Evolutionary conservation across 1,139 yeast genomes (phyloP), one percentile per base, ranked within the genome.

Genomic region (Wickerhamiella pararugosa): DNA sequence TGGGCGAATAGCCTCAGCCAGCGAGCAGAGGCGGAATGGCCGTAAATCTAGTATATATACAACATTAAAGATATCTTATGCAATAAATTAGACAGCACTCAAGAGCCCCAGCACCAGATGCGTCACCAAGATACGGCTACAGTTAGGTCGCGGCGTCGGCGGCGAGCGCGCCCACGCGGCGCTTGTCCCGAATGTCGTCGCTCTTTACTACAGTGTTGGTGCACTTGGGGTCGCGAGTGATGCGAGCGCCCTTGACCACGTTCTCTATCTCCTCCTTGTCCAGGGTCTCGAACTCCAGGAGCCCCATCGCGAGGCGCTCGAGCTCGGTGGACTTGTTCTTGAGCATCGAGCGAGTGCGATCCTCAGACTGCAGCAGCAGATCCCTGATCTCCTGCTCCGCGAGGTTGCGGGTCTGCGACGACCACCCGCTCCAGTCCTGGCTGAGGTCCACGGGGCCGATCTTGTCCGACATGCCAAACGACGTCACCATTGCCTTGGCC

Each of bases 401-500:
- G 60, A 77, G 67, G 57, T 84, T 92, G 49, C 93, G 72, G 41
- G 93, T 73, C 50, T 76, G 75, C 8, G 87, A 82, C 1, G 96
- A 83, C 98, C 97, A 90, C 44, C 81, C 75, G 51, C 78, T 86
- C 96, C 96, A 87, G 57, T 80, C 78, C 55, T 84, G 65, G 44
- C 87, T 73, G 40, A 90, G 69, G 56, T 76, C 76, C 32, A 90
- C 84, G 5, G 98, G 98, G 1, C 98, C 98, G 49, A 90, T 83
- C 45, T 71, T 75, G 43, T 83, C 90, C 52, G 93, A 79, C 98
- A 92, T 90, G 55, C 99, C 99, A 58, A 82, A 90, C 39, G 86
- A 78, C 1, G 94, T 84, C 36, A 90, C 95, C 97, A 90, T 90
- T 21, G 94, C 94, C 54, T 95, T 72, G 1, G 98, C 98, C 43